Percentiles rank a stretch among this genome's conserved stretches.
These are phyloP conservation scores for Candida neerlandica DNA, from an alignment of 1,139 yeast genomes.

Conservation along the genomic window DNA sequence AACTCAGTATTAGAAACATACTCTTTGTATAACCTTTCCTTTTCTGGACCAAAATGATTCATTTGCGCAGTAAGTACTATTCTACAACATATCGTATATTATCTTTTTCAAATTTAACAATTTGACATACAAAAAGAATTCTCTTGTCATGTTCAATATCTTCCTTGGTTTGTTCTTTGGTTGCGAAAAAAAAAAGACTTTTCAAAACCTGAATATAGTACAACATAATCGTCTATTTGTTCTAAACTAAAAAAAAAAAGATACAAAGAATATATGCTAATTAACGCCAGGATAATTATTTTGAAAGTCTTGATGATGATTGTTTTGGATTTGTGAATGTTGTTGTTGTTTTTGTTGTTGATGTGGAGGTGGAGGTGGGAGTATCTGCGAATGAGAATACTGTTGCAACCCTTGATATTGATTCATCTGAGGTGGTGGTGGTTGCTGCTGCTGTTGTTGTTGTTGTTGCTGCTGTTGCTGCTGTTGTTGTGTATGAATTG, in stretches of 20 bases:
- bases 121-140: no score
- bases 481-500: slow-evolving; percentile 5
- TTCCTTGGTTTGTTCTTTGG: neutral
- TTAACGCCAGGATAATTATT: neutral
- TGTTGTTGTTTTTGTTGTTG: slow-evolving; percentile 5
- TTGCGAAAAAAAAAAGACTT: neutral
- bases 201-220: neutral
- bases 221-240: neutral
- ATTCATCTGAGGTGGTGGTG: slow-evolving; percentile 12
- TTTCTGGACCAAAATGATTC: no score
- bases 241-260: neutral
- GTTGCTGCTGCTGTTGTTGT: slow-evolving; percentile 6
- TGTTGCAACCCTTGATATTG: slow-evolving; percentile 14
- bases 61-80: no score
- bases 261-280: neutral
- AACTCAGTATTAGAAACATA: no score
- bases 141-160: no score
- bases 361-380: slow-evolving; percentile 11
- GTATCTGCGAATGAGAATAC: slow-evolving; percentile 7
- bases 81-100: no score
- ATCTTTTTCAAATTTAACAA: no score
- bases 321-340: neutral
- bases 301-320: slow-evolving; percentile 3
- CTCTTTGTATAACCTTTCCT: no score
- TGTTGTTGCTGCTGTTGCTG: slow-evolving; percentile 7